Evolutionary conservation across 257 asterid genomes (phyloP).

Genomic region (Petunia axillaris): DNA sequence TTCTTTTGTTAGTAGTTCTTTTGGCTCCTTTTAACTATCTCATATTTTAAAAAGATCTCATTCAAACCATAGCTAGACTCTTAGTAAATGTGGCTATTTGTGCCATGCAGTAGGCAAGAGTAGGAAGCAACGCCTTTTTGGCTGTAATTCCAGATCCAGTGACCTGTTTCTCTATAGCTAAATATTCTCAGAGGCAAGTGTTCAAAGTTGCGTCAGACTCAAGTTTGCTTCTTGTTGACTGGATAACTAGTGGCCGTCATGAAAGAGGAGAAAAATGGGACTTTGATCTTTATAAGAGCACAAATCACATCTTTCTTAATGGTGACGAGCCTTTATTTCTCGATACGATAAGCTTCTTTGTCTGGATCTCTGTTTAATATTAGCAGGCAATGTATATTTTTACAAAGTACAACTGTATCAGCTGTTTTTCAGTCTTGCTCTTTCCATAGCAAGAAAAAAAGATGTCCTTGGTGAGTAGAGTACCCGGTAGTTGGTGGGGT

Average conservation of each 20-base stretch:
- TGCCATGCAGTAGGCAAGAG: constrained; percentile 70
- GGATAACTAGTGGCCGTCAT: constrained; percentile 97
- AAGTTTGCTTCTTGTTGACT: constrained; percentile 84
- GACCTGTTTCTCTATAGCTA: constrained; percentile 93
- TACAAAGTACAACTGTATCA: not conserved
- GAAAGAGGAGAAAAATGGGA: constrained; percentile 93
- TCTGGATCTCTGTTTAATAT: constrained; percentile 3
- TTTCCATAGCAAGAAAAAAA: not conserved
- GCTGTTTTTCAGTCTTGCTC: not conserved
- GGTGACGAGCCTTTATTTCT: constrained; percentile 70
- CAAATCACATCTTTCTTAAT: constrained; percentile 61
- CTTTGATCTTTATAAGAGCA: constrained; percentile 75
- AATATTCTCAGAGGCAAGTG: constrained; percentile 74
- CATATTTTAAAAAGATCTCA: not conserved
- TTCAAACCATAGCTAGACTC: constrained; percentile 10
- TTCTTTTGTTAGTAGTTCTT: not conserved
- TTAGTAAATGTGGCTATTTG: constrained; percentile 39
- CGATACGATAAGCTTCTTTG: constrained; percentile 62
- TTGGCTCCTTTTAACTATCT: not conserved
- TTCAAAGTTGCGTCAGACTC: constrained; percentile 65
- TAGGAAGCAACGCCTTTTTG: constrained; percentile 68
- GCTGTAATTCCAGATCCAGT: constrained; percentile 96
- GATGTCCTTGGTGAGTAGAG: not conserved
- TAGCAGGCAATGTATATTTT: not conserved
- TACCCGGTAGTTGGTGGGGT: too few relatives aligned